These are phyloP conservation scores for Fomitopsis schrenkii DNA, from an alignment of 1,284 basidiomycete genomes.

Conservation along the genomic window DNA sequence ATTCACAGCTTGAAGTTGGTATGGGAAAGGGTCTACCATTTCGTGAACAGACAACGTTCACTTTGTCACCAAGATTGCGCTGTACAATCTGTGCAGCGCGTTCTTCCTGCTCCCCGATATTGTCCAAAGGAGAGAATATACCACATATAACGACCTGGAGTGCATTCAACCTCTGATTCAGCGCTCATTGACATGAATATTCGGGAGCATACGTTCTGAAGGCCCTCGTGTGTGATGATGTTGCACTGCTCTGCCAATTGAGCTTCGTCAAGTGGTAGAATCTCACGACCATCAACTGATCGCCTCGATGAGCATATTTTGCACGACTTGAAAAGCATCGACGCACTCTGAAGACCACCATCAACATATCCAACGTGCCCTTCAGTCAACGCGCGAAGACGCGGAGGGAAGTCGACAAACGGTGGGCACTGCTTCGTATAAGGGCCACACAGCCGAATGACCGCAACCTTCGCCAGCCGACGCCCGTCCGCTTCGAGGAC, in stretches of 20 bases:
- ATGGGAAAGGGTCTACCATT: conserved; percentile 28
- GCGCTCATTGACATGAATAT: neutral
- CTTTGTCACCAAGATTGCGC: conserved; percentile 32
- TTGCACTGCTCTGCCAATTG: conserved; percentile 40
- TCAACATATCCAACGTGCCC: conserved; percentile 41
- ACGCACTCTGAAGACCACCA: conserved; percentile 44
- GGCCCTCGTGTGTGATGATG: conserved; percentile 35
- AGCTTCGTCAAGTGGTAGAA: conserved; percentile 32
- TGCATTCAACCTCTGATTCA: neutral
- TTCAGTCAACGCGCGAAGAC: conserved; percentile 36
- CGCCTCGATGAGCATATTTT: neutral
- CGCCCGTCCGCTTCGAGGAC: conserved; percentile 45
- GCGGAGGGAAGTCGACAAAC: conserved; percentile 44
- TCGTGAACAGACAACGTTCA: conserved; percentile 39
- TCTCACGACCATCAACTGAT: conserved; percentile 44
- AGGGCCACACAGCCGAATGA: conserved; percentile 48
- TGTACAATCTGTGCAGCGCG: conserved; percentile 37
- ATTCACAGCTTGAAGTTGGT: neutral
- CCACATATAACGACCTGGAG: conserved; percentile 38
- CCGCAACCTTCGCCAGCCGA: conserved; percentile 46
- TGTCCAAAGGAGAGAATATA: conserved; percentile 47
- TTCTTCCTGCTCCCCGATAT: conserved; percentile 42
- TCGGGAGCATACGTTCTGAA: conserved; percentile 29
- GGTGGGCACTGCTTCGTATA: conserved; percentile 37
- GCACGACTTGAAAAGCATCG: too few relatives aligned